These are phyloP conservation scores for Cicer yamashitae DNA, from an alignment of 306 rosid species.

Conservation along the genomic window DNA sequence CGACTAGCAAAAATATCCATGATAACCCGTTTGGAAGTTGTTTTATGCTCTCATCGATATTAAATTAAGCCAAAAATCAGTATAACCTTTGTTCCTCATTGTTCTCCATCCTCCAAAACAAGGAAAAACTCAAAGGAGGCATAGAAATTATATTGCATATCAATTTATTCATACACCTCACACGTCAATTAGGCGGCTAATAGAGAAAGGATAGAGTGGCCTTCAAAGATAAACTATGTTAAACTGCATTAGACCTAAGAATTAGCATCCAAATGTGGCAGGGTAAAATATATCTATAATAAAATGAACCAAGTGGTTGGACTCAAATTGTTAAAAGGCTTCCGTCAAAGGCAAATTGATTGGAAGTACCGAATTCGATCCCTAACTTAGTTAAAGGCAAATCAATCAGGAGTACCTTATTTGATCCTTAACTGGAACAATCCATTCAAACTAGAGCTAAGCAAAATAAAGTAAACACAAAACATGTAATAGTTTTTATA, in stretches of 20 bases:
- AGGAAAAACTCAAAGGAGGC: conserved; percentile 3
- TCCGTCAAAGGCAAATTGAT: background rate
- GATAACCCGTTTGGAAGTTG: background rate
- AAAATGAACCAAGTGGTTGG: background rate
- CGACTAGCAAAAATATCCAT: background rate
- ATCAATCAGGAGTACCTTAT: background rate
- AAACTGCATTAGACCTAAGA: conserved; percentile 5
- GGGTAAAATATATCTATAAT: background rate
- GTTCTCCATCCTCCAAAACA: conserved; percentile 18
- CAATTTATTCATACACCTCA: conserved; percentile 24
- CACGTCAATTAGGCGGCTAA: background rate
- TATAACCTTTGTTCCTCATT: background rate
- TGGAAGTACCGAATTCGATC: background rate
- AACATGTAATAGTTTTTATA: background rate
- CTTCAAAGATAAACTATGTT: background rate
- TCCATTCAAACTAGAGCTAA: background rate
- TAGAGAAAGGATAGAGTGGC: background rate
- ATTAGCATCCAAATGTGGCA: background rate
- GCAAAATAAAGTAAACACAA: conserved; percentile 4
- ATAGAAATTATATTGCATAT: conserved; percentile 4
- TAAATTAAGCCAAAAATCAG: background rate
- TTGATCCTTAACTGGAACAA: background rate
- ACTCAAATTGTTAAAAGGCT: background rate
- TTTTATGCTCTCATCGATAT: conserved; percentile 5
- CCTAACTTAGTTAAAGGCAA: background rate